phyloP scores from a whole-genome alignment of 116 monocot genomes.

The Iris pallida region DNA sequence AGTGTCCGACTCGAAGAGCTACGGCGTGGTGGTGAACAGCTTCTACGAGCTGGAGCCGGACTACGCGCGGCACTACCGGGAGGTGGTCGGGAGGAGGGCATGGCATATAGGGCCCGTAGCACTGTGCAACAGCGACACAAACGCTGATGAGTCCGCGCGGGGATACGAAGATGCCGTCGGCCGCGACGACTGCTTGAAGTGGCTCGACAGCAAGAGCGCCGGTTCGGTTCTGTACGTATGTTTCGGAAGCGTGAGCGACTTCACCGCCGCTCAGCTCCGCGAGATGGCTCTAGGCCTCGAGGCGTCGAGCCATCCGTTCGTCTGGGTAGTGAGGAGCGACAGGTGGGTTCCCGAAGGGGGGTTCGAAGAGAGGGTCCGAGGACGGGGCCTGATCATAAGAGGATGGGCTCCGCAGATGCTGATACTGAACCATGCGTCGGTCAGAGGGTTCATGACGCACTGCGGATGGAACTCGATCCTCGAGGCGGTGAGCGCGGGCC shows the following conservation, averaged over 20 bases:
- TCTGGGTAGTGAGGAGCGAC: background rate
- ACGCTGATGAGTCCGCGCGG: background rate
- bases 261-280: background rate
- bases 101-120: background rate
- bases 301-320: background rate
- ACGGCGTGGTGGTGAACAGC: background rate
- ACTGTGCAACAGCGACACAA: background rate
- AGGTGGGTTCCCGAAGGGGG: background rate
- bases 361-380: background rate
- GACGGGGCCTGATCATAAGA: background rate
- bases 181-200: background rate
- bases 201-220: background rate
- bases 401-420: conserved; percentile 9
- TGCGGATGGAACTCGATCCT: conserved; percentile 12
- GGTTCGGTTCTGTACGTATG: conserved; percentile 4
- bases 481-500: background rate
- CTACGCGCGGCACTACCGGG: background rate
- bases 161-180: background rate
- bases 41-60: background rate
- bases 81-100: background rate
- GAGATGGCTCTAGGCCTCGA: background rate
- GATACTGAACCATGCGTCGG: conserved; percentile 8
- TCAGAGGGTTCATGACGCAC: conserved; percentile 10
- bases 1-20: background rate
- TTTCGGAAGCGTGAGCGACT: conserved; percentile 4